phyloP scores from a whole-genome alignment of 202 grass and related monocot genomes.

The Dendrocalamus latiflorus region DNA sequence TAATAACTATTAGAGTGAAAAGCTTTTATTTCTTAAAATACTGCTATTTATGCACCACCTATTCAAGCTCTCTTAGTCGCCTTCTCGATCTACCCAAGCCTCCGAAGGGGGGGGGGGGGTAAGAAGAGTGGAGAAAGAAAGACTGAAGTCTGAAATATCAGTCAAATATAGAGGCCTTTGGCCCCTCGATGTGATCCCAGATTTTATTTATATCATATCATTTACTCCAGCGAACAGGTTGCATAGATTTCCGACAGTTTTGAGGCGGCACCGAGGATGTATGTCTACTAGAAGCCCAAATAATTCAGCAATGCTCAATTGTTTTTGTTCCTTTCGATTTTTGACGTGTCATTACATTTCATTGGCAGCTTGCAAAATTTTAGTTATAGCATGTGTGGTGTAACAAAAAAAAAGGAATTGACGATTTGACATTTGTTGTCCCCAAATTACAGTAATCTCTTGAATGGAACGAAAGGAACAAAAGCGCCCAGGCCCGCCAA shows the following conservation, averaged over 20 bases:
- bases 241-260: conserved; percentile 24
- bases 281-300: background rate
- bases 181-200: conserved; percentile 2
- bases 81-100: background rate
- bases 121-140: background rate
- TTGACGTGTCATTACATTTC: background rate
- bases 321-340: background rate
- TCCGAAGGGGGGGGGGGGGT: background rate
- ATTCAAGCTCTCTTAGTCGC: too few species aligned
- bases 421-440: background rate
- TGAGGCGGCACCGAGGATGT: conserved; percentile 7
- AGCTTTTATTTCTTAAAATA: too few species aligned
- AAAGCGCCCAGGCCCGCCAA: too few species aligned
- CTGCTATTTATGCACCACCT: too few species aligned
- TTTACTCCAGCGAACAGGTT: background rate
- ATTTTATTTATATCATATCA: background rate
- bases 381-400: background rate
- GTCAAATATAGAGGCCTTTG: background rate
- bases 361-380: background rate
- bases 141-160: background rate
- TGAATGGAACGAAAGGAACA: too few species aligned
- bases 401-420: background rate
- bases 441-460: background rate
- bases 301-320: background rate
- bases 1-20: too few species aligned